phyloP scores from a whole-genome alignment of 352 stramenopile genomes.

The Phytopythium sindhum region DNA sequence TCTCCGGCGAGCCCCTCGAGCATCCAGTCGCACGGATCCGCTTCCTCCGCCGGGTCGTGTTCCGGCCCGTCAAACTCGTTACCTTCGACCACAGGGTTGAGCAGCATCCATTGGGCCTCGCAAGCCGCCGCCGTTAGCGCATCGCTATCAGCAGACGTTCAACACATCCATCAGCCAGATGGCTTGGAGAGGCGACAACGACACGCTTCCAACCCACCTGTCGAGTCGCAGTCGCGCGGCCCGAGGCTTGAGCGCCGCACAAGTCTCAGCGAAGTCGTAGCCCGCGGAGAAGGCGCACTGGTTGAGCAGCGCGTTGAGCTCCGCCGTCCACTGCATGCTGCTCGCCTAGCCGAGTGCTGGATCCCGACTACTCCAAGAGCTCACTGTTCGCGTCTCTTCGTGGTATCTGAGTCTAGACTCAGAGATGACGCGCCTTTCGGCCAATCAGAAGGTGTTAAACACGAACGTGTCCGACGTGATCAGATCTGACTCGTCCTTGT shows the following conservation, averaged over 20 bases:
- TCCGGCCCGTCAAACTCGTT: slow-evolving; percentile 14
- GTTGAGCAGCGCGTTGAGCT: slow-evolving; percentile 64
- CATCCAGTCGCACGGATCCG: slow-evolving; percentile 2
- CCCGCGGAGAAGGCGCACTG: slow-evolving; percentile 72
- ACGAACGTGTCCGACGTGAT: slow-evolving; percentile 2
- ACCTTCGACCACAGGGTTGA: slow-evolving; percentile 52
- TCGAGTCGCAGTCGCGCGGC: slow-evolving; percentile 41
- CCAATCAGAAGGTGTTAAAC: slow-evolving; percentile 1
- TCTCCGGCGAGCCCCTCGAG: neutral
- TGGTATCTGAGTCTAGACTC: slow-evolving; percentile 8
- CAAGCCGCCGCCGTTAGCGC: slow-evolving; percentile 41
- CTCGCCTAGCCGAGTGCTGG: neutral
- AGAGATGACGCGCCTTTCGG: neutral
- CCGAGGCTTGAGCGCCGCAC: slow-evolving; percentile 34
- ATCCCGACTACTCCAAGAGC: neutral
- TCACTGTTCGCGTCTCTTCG: slow-evolving; percentile 8
- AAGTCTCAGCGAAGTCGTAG: slow-evolving; percentile 61
- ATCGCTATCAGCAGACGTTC: slow-evolving; percentile 13
- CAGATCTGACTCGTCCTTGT: slow-evolving; percentile 1
- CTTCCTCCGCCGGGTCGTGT: slow-evolving; percentile 8
- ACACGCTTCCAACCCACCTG: slow-evolving; percentile 22
- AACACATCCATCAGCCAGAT: neutral
- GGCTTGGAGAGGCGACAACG: neutral
- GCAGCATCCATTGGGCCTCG: slow-evolving; percentile 64
- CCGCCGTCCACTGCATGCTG: slow-evolving; percentile 60